phyloP scores from a whole-genome alignment of 768 basidiomycete genomes.

The Sarcomyxa edulis region DNA sequence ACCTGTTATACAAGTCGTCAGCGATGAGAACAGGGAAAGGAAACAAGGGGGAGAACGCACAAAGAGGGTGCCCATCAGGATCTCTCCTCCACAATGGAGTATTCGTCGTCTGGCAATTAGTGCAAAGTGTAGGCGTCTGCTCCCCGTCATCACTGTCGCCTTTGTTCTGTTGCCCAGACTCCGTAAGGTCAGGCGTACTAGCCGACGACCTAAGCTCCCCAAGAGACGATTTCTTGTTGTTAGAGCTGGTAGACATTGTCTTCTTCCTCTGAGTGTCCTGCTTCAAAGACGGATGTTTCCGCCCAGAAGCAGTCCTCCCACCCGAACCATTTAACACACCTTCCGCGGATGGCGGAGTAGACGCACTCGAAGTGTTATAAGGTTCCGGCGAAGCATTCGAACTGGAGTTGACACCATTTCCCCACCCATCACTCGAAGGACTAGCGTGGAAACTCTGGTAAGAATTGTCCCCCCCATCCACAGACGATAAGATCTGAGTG shows the following conservation, averaged over 20 bases:
- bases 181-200: conserved; percentile 61
- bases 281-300: conserved; percentile 66
- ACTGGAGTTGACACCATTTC: conserved; percentile 61
- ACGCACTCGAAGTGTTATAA: conserved; percentile 61
- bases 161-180: conserved; percentile 23
- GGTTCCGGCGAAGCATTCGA: conserved; percentile 74
- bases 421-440: conserved; percentile 82
- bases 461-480: conserved; percentile 28
- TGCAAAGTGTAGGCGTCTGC: conserved; percentile 76
- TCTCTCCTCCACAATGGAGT: conserved; percentile 92
- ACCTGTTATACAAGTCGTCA: conserved; percentile 34
- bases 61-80: conserved; percentile 88
- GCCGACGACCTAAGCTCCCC: conserved; percentile 47
- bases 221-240: conserved; percentile 21
- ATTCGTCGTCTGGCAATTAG: conserved; percentile 93
- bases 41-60: conserved; percentile 37
- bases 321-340: conserved; percentile 26
- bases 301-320: conserved; percentile 13
- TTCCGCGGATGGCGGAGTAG: conserved; percentile 68
- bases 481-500: conserved; percentile 63
- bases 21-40: conserved; percentile 10
- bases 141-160: conserved; percentile 62
- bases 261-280: conserved; percentile 54
- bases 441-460: conserved; percentile 61
- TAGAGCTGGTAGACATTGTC: conserved; percentile 22